Conservation (phyloP, 495 filamentous ascomycete species). For the Durotheca rogersii region DNA sequence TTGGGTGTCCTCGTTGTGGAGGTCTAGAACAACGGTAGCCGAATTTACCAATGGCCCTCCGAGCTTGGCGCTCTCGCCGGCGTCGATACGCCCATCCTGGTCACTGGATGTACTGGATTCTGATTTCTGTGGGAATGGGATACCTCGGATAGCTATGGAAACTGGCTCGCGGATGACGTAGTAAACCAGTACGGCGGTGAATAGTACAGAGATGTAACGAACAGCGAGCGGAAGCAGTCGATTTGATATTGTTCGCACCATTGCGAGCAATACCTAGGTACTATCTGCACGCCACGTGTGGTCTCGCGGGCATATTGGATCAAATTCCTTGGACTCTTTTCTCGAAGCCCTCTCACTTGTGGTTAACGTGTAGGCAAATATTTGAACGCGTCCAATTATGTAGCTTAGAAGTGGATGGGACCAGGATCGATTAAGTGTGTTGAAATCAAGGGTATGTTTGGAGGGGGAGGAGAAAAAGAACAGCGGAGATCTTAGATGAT, state of each 20-base stretch:
- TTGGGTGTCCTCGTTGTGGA: conserved; percentile 25
- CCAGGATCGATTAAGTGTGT: too few relatives aligned
- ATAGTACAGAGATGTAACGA: conserved; percentile 30
- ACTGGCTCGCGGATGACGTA: conserved; percentile 33
- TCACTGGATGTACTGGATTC: conserved; percentile 2
- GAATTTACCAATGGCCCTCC: conserved; percentile 2
- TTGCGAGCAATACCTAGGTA: conserved; percentile 16
- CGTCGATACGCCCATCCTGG: conserved; percentile 1
- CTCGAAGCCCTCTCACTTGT: conserved; percentile 24
- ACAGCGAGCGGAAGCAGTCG: conserved; percentile 30
- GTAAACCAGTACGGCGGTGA: conserved; percentile 33
- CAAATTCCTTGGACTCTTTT: conserved; percentile 13
- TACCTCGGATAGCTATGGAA: conserved; percentile 15
- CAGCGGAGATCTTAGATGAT: too few relatives aligned
- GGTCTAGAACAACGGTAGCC: conserved; percentile 15
- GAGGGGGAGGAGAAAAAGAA: conserved; percentile 6
- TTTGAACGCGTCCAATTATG: conserved; percentile 18
- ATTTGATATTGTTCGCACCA: conserved; percentile 36
- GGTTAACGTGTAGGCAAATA: conserved; percentile 20
- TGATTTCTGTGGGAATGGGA: conserved; percentile 9
- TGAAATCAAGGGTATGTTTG: too few relatives aligned
- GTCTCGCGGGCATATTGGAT: conserved; percentile 33
- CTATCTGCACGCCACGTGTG: conserved; percentile 28
- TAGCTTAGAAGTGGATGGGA: too few relatives aligned
- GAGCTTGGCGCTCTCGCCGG: conserved; percentile 4